Evolutionary conservation across 352 stramenopile species (phyloP).

Genomic region (Aphanomyces astaci): DNA sequence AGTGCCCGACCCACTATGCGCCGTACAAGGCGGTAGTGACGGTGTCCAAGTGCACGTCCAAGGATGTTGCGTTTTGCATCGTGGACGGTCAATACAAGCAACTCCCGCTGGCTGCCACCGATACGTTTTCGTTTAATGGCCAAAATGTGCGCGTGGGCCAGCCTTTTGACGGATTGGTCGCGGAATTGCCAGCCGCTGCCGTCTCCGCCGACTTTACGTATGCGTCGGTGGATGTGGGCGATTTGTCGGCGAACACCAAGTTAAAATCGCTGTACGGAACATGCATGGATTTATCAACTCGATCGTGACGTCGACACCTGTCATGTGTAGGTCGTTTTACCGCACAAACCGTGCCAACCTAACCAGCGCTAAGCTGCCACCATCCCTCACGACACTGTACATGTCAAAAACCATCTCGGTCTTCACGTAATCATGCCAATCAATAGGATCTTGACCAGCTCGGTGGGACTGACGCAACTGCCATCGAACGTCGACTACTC

Average conservation of each 20-base stretch:
- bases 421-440: neutral
- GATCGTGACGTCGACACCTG: no score
- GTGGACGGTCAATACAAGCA: neutral
- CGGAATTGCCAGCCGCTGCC: neutral
- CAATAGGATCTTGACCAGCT: neutral
- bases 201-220: neutral
- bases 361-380: neutral
- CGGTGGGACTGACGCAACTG: neutral
- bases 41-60: neutral
- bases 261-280: neutral
- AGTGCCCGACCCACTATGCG: neutral
- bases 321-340: neutral
- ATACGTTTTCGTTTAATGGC: neutral
- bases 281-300: no score
- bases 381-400: neutral
- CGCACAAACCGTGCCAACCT: neutral
- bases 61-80: neutral
- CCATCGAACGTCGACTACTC: neutral
- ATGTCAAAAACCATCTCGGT: neutral
- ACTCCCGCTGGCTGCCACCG: neutral
- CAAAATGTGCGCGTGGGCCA: neutral
- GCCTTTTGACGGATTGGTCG: neutral
- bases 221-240: neutral
- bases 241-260: neutral
- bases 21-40: neutral